These are phyloP conservation scores for Diaporthe longicolla DNA, from an alignment of 2,329 filamentous ascomycete species.

Conservation along the genomic window DNA sequence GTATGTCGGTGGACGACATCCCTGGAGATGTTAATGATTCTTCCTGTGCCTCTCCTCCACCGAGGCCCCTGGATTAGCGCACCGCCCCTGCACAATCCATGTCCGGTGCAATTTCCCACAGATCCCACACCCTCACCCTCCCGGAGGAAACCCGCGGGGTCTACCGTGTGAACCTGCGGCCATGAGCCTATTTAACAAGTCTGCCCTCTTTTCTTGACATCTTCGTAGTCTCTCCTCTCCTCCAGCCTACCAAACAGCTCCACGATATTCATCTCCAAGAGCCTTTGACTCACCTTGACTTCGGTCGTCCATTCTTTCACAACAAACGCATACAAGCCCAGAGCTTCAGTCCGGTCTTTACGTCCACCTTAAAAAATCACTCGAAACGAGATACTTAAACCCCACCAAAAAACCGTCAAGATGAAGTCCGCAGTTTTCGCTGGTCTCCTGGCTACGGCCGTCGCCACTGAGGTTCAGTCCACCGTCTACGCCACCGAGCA, in stretches of 20 bases:
- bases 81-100: conserved; percentile 45
- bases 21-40: conserved; percentile 43
- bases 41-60: conserved; percentile 46
- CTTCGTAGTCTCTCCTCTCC: conserved; percentile 47
- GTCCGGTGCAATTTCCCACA: conserved; percentile 43
- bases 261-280: conserved; percentile 45
- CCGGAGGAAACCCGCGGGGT: conserved; percentile 31
- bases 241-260: conserved; percentile 53
- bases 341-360: conserved; percentile 50
- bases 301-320: conserved; percentile 59
- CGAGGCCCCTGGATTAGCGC: conserved; percentile 50
- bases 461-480: conserved; percentile 52
- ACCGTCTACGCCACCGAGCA: conserved; percentile 72
- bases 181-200: conserved; percentile 52
- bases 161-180: conserved; percentile 16
- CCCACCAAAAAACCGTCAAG: conserved; percentile 58
- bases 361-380: conserved; percentile 16
- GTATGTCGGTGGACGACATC: conserved; percentile 28
- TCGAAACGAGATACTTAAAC: conserved; percentile 43
- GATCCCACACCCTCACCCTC: conserved; percentile 36
- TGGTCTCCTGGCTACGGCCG: conserved; percentile 64
- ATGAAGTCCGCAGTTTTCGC: conserved; percentile 71
- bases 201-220: conserved; percentile 43
- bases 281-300: conserved; percentile 53
- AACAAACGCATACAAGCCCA: conserved; percentile 46